Conservation (phyloP, 345 rosid species). For the Isatis tinctoria region DNA sequence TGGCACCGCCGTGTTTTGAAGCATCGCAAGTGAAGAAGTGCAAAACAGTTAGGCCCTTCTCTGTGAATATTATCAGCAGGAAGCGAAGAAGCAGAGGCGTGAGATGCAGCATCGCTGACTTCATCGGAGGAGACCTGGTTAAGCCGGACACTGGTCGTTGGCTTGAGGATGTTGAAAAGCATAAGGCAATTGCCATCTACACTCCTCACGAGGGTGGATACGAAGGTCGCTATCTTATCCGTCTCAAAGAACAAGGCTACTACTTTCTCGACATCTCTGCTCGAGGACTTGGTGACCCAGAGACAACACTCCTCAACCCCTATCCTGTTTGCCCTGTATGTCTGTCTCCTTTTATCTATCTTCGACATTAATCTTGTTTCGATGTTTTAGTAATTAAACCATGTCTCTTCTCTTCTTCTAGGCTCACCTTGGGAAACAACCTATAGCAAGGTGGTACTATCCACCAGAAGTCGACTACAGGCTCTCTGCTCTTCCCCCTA, state of each 20-base stretch:
- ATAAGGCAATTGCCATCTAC: conserved; percentile 81
- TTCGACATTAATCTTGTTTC: background rate
- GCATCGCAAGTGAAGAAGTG: conserved; percentile 7
- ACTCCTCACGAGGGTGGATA: conserved; percentile 94
- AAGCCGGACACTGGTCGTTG: conserved; percentile 67
- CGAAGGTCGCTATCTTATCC: conserved; percentile 80
- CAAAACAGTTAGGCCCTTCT: background rate
- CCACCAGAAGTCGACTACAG: conserved; percentile 93
- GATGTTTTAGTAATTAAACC: background rate
- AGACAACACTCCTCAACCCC: conserved; percentile 77
- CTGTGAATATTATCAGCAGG: conserved; percentile 16
- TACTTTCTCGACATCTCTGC: conserved; percentile 89
- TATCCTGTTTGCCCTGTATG: conserved; percentile 91
- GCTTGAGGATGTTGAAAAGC: conserved; percentile 84
- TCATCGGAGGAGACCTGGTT: conserved; percentile 77
- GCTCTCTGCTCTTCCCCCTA: conserved; percentile 62
- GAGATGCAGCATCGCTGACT: conserved; percentile 47
- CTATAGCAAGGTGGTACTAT: conserved; percentile 92
- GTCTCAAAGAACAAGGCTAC: conserved; percentile 71
- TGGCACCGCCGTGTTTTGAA: conserved; percentile 19
- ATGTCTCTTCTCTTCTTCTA: conserved; percentile 14
- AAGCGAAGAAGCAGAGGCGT: conserved; percentile 22
- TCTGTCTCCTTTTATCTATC: background rate
- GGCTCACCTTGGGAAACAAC: conserved; percentile 95
- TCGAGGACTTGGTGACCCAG: conserved; percentile 95